Evolutionary conservation across 768 basidiomycete species (phyloP).

Genomic region (Rossbeevera mucosa): DNA sequence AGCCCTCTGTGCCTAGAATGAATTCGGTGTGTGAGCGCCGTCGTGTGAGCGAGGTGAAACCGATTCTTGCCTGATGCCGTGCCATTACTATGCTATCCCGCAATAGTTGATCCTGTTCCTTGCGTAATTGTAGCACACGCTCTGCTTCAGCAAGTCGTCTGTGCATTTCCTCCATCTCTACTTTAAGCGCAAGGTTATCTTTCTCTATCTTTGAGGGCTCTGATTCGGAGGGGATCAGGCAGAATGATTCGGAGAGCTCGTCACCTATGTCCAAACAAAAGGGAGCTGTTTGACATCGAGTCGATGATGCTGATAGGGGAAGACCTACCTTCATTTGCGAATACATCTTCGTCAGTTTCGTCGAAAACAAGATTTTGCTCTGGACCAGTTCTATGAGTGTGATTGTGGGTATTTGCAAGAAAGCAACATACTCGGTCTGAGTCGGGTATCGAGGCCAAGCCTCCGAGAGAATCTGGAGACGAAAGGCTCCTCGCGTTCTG

Average conservation of each 20-base stretch:
- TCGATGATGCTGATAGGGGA: not conserved
- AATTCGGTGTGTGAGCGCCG: slow-evolving; percentile 3
- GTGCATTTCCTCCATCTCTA: slow-evolving; percentile 54
- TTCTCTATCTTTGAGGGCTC: slow-evolving; percentile 51
- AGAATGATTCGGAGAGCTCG: slow-evolving; percentile 78
- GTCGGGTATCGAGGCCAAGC: slow-evolving; percentile 25
- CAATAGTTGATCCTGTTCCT: slow-evolving; percentile 74
- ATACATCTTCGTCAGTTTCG: slow-evolving; percentile 58
- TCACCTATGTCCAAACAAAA: slow-evolving; percentile 38
- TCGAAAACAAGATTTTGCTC: slow-evolving; percentile 25
- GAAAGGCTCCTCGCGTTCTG: slow-evolving; percentile 63
- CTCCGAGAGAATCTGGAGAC: slow-evolving; percentile 51
- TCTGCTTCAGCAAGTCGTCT: slow-evolving; percentile 59
- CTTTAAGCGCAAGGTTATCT: slow-evolving; percentile 63
- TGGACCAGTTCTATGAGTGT: slow-evolving; percentile 13
- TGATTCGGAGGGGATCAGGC: slow-evolving; percentile 60
- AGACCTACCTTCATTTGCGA: slow-evolving; percentile 57
- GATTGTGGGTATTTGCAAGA: not conserved
- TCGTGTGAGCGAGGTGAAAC: not conserved
- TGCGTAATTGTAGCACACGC: slow-evolving; percentile 58
- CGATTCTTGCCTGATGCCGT: slow-evolving; percentile 53
- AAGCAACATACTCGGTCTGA: slow-evolving; percentile 19
- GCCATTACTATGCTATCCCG: slow-evolving; percentile 77
- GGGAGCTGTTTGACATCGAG: slow-evolving; percentile 3
- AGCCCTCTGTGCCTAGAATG: slow-evolving; percentile 66